Evolutionary conservation across 208 protist species (phyloP), one percentile per base, ranked within the genome.

Genomic region (Acanthamoeba triangularis): DNA sequence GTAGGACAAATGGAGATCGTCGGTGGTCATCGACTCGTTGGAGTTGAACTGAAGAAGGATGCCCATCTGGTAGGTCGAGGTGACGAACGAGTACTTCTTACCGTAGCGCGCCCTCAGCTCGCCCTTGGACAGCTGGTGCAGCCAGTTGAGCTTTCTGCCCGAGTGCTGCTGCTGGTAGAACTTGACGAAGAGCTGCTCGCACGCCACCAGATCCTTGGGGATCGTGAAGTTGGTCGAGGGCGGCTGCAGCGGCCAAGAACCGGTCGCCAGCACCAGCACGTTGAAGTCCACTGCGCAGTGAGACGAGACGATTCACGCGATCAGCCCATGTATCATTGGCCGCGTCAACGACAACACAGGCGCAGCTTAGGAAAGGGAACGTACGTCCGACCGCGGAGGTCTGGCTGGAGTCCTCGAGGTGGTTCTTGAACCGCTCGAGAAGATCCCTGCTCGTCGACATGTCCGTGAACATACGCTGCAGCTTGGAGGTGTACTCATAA

Each of bases 381-480:
- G 59, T 94, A 94, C 72, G 90, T 0, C 90, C 63, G 41, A 94
- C 56, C 20, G 41, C 88, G 33, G n/a, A 54, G 41, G 52, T 63
- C 52, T 74, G 94, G 33, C 74, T 49, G 37, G 41, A n/a, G n/a
- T 65, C 95, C 25, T 96, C 94, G 10, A 96, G 54, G 63, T 97
- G 54, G 23, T 56, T 90, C 30, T 97, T 94, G 87, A 98, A 97
- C 72, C 95, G 18, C 16, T 96, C 96, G 23, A 96, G 35, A 14
- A 98, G 28, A 4, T 98, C 96, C 47, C 95, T 82, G 67, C 96
- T 97, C 13, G 98, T 69, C 7, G 74, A 95, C 95, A 98, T 98
- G 95, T 98, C 97, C 8, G 96, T 97, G 90, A 98, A 98, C 98
- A 98, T 98, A 54, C 97, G 82, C 72, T 98, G 97, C 76, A 98